phyloP scores from a whole-genome alignment of 768 basidiomycete genomes.

The Lentinula raphanica region DNA sequence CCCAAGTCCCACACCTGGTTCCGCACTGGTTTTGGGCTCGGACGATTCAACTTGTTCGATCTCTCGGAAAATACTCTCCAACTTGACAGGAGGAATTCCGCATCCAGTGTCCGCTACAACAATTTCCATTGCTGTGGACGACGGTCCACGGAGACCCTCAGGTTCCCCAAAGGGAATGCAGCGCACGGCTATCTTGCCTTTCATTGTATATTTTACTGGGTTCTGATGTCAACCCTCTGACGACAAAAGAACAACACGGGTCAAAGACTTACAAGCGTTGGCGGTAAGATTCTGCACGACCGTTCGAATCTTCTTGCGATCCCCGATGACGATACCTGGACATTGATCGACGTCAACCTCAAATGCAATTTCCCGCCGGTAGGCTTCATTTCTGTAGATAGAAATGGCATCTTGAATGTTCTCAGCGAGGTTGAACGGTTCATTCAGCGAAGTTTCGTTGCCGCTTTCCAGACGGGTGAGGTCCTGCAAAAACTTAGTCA shows the following conservation, averaged over 20 bases:
- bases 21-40: conserved; percentile 29
- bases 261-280: conserved; percentile 51
- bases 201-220: conserved; percentile 69
- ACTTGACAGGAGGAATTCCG: conserved; percentile 60
- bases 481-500: conserved; percentile 35
- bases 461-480: conserved; percentile 74
- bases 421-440: conserved; percentile 63
- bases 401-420: conserved; percentile 58
- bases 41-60: conserved; percentile 70
- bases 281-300: conserved; percentile 75
- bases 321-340: conserved; percentile 63
- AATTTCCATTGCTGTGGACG: conserved; percentile 60
- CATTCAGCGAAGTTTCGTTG: conserved; percentile 68
- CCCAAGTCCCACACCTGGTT: conserved; percentile 58
- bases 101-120: conserved; percentile 67
- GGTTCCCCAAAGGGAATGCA: conserved; percentile 50
- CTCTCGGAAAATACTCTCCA: conserved; percentile 74
- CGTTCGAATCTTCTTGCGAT: conserved; percentile 67
- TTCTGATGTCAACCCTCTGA: too few species aligned
- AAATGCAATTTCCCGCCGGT: conserved; percentile 56
- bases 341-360: conserved; percentile 46
- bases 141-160: conserved; percentile 38
- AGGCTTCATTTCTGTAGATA: conserved; percentile 63
- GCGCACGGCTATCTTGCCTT: conserved; percentile 56
- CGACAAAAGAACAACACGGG: too few species aligned